Base-by-base conservation (phyloP, 2,329 filamentous ascomycete genomes). In the Metarhizium anisopliae region DNA sequence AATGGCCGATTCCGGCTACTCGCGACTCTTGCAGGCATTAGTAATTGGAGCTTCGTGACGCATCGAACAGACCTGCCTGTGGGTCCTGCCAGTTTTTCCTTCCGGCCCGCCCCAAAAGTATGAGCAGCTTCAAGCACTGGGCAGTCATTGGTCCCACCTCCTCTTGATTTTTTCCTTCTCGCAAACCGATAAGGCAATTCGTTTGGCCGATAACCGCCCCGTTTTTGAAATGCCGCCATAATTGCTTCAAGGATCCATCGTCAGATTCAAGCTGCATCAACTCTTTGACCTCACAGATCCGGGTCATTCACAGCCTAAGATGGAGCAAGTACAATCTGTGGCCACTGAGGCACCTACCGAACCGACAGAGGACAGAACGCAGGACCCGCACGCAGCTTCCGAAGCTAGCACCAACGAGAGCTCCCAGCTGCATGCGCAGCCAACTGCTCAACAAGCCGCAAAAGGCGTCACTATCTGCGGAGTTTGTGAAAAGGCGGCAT, bases 401-500 rank as follows among this genome's bases (percentile, higher is more conserved):
- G 29, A 36, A 5, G 47, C 51, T 42, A n/a, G 5, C 47, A 50
- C 55, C 11, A 47, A 25, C 45, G 45, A 38, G 13, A 36, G 35
- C 52, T 30, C 25, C 52, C 49, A 30, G 16, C 43, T 2, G 10
- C 32, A 16, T 11, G 25, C 16, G 18, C 32, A 40, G 7, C 14
- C 45, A n/a, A n/a, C 50, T 20, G 4, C 54, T 13, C n/a, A 45
- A 29, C 20, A 18, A 11, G n/a, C 29, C 8, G 8, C 56, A 18
- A 58, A 57, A 52, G 51, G 47, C 11, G 51, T 61, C 47, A 61
- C 62, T 18, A 59, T 66, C 2, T 86, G 83, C 61, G 75, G 76
- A 5, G 71, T 84, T 36, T 86, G 83, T 65, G 66, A 77, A 32
- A 63, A 67, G 38, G 74, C 74, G 4, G 70, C 76, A 20, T 74